Evolutionary conservation across 129 eudicot species (phyloP), one percentile per base, ranked within the genome.

Genomic region (Flaveria sonorensis): DNA sequence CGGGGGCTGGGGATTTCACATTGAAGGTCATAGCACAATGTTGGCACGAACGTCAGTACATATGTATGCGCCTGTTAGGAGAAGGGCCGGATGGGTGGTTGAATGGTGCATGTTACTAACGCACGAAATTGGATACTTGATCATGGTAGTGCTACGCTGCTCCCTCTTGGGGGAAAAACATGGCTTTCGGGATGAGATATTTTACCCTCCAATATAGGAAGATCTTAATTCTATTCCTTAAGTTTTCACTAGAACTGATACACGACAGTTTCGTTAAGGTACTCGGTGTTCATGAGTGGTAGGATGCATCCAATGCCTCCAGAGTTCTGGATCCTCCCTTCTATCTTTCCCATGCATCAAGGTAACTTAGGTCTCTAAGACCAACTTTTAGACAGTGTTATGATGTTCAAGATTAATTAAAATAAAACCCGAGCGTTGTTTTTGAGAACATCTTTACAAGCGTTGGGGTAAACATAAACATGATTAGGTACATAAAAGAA

Each of bases 251-350:
- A 36, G 7, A 36, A 36, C 40, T 36, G 5, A 36, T 36, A 36
- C 5, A 7, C 5, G 40, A 1, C 7, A 32, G 40, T 36, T 10
- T 21, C n/a, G 15, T 52, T 51, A 73, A 89, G 97, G 72, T 91
- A 28, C 81, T 88, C 40, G 97, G 93, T 68, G 72, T 86, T 3
- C 79, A 13, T 60, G 89, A 91, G 15, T 91, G 91, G 59, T 73
- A n/a, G 97, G 96, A 74, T 42, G 75, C 81, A 90, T 77, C 92
- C 92, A 12, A 88, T 90, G 87, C 96, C 96, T 16, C 96, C 96
- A 19, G 96, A 90, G 72, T 87, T 83, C 39, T 90, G 92, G 96
- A 77, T 90, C 53, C 83, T 90, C 70, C 96, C 96, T 30, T 79
- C 92, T 52, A 74, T 77, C 74, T 69, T 84, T n/a, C 96, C 93